These are phyloP conservation scores for Cochliopodium minus DNA, from an alignment of 208 protist genomes.

Conservation along the genomic window DNA sequence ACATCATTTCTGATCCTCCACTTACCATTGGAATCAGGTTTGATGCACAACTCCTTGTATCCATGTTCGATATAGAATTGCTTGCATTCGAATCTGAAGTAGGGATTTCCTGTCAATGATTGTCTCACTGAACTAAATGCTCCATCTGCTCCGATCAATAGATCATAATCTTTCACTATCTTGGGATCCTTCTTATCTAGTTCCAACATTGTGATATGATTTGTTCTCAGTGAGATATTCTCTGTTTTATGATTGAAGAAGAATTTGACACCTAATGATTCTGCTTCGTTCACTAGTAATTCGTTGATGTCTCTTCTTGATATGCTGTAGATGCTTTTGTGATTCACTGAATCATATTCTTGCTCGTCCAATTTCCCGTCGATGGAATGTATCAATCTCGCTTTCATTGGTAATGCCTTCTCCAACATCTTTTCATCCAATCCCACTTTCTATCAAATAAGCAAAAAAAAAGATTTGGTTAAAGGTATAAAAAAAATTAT, in stretches of 20 bases:
- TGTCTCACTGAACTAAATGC: not conserved
- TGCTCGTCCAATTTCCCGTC: not conserved
- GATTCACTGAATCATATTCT: not conserved
- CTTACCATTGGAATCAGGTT: not conserved
- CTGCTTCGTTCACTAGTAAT: too few relatives aligned
- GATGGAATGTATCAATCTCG: not conserved
- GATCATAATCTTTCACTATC: not conserved
- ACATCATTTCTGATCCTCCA: not conserved
- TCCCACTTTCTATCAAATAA: too few relatives aligned
- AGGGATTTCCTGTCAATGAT: not conserved
- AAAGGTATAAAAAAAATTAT: too few relatives aligned
- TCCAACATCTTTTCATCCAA: not conserved
- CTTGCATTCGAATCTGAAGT: not conserved
- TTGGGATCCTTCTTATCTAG: not conserved
- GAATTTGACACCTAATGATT: not conserved
- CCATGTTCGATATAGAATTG: slow-evolving; percentile 1
- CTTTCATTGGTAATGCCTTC: not conserved
- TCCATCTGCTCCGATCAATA: slow-evolving; percentile 6
- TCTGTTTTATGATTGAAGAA: not conserved
- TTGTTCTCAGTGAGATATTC: not conserved
- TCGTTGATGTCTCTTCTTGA: too few relatives aligned
- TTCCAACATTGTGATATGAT: not conserved
- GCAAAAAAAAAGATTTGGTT: too few relatives aligned
- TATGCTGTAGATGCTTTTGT: too few relatives aligned
- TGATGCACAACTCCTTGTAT: slow-evolving; percentile 3